Base-by-base conservation (phyloP, 441 rosid genomes). In the Euphorbia corollata region DNA sequence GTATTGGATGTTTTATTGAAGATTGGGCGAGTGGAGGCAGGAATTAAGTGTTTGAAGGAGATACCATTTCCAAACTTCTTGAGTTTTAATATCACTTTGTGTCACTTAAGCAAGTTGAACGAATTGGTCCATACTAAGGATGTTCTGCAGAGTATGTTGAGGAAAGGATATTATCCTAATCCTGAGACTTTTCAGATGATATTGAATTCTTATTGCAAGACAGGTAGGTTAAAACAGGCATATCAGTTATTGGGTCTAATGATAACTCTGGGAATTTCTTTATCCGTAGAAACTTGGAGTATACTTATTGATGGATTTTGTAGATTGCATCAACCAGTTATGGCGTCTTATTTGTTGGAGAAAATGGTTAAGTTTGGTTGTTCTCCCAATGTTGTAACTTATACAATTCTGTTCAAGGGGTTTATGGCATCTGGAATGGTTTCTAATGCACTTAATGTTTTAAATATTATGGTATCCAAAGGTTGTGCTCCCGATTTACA, bases 1-100 rank as follows among this genome's bases (percentile, higher is more conserved):
- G 45, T 81, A 55, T 82, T 86, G 77, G 96, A 90, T 79, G 85
- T 86, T 47, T 65, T 68, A 56, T 85, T 82, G 79, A 87, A 76
- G 70, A 4, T 57, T 3, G 74, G 86, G 20, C 59, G 56, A 15
- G 73, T 68, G 47, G 79, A 81, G 50, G 63, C 39, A 48, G 92
- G 86, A 55, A 30, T 87, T 9, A 56, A 72, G 60, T 68, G 80
- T 66, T 73, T 90, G 59, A 71, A 71, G 36, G 86, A 76, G 34
- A 79, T 75, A 12, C 67, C 58, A 38, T 64, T 55, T 5, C 80
- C 85, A 0, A 87, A 87, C 73, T 90, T 90, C 77, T 80, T 82
- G 62, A 84, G 78, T 73, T 90, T 82, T 57, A 86, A 79, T 65
- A 81, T 81, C 66, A 82, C 87, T 0, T 72, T 90, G 73, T 59